A percentile compares a stretch with the other conserved stretches of the same genome.
These are phyloP conservation scores for Dactylellina sp. DNA, from an alignment of 2,329 filamentous ascomycete genomes.

Conservation along the genomic window DNA sequence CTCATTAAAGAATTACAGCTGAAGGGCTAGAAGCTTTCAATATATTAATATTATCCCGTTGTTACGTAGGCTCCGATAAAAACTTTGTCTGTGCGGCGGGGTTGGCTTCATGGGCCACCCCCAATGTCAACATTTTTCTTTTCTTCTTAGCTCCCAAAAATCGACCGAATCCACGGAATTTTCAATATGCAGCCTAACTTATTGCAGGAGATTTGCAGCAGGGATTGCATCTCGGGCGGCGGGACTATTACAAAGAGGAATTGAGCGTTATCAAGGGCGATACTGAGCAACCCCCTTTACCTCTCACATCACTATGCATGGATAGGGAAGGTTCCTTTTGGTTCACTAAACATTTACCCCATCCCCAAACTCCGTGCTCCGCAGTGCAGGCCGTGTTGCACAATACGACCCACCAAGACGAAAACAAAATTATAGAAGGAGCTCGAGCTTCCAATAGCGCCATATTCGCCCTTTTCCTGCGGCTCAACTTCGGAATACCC, in stretches of 20 bases:
- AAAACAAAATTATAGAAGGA: constrained; percentile 32
- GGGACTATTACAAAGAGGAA: constrained; percentile 38
- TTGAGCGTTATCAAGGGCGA: constrained; percentile 29
- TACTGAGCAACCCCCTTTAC: constrained; percentile 34
- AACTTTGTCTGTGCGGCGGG: constrained; percentile 30
- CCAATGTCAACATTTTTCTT: constrained; percentile 6
- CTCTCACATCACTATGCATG: constrained; percentile 44
- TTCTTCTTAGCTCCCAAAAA: constrained; percentile 17
- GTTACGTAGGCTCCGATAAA: constrained; percentile 18
- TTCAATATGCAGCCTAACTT: constrained; percentile 55
- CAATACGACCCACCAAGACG: constrained; percentile 54
- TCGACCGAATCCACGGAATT: constrained; percentile 51
- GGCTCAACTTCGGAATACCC: constrained; percentile 57
- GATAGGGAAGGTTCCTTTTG: constrained; percentile 23
- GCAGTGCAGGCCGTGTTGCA: constrained; percentile 56
- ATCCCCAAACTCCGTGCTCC: constrained; percentile 56
- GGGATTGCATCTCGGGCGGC: constrained; percentile 34
- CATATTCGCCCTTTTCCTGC: constrained; percentile 44
- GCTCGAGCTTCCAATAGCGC: constrained; percentile 22
- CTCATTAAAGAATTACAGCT: constrained; percentile 8
- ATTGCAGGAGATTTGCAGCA: constrained; percentile 58
- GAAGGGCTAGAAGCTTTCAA: constrained; percentile 18
- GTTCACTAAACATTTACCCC: constrained; percentile 58
- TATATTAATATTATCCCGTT: constrained; percentile 41
- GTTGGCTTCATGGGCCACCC: no score